A percentile compares a stretch with the other conserved stretches of the same genome.
Evolutionary conservation across 73 alveolate species (phyloP).

Genomic region (Stentor roeselii): DNA sequence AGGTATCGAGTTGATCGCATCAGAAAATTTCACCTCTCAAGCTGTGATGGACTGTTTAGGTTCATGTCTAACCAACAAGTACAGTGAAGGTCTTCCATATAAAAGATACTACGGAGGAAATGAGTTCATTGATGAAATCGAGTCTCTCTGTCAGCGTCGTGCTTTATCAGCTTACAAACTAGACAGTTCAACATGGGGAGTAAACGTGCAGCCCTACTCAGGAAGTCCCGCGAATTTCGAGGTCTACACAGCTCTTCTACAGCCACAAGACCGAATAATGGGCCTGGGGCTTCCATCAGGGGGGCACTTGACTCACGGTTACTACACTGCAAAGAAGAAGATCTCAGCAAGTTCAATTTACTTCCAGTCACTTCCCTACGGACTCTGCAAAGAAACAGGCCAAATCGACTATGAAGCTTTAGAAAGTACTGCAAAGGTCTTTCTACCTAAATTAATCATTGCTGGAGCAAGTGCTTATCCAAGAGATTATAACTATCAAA

Average conservation of each 20-base stretch:
- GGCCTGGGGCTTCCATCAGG: slow-evolving; percentile 90
- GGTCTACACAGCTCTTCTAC: slow-evolving; percentile 86
- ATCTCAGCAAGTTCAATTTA: slow-evolving; percentile 80
- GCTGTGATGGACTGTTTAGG: slow-evolving; percentile 86
- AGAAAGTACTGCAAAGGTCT: slow-evolving; percentile 65
- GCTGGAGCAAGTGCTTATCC: slow-evolving; percentile 93
- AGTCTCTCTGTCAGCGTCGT: slow-evolving; percentile 71
- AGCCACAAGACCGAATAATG: slow-evolving; percentile 84
- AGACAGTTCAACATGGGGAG: slow-evolving; percentile 89
- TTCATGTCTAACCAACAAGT: slow-evolving; percentile 83
- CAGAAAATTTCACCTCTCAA: slow-evolving; percentile 77
- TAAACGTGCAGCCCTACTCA: slow-evolving; percentile 90
- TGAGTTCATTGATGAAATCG: slow-evolving; percentile 77
- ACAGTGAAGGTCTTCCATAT: slow-evolving; percentile 94
- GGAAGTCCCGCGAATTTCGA: slow-evolving; percentile 97
- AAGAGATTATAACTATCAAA: slow-evolving; percentile 73
- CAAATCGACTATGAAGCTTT: slow-evolving; percentile 82
- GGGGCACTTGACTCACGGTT: slow-evolving; percentile 95
- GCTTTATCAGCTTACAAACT: slow-evolving; percentile 86
- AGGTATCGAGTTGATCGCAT: slow-evolving; percentile 87
- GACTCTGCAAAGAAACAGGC: slow-evolving; percentile 51
- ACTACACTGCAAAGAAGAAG: slow-evolving; percentile 70
- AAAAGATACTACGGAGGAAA: slow-evolving; percentile 94
- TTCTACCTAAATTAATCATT: slow-evolving; percentile 74
- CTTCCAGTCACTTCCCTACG: slow-evolving; percentile 82